phyloP scores from a whole-genome alignment of 1,139 yeast species.

The Scheffersomyces parashehatae region DNA sequence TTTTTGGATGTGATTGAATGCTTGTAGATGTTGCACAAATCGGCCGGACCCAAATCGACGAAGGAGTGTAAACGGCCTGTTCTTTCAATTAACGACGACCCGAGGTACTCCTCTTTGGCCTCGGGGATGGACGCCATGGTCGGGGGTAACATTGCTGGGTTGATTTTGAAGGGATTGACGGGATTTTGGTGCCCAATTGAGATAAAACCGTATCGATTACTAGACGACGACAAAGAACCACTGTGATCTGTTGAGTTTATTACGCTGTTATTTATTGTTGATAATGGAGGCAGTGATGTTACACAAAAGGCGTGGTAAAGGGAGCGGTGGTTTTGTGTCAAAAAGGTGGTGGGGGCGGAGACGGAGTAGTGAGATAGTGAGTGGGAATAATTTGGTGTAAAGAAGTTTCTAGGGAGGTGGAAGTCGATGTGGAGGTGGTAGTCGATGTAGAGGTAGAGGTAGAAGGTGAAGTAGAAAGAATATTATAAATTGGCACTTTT shows the following conservation, averaged over 20 bases:
- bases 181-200: not conserved
- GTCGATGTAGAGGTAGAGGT: too few relatives aligned
- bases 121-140: conserved; percentile 50
- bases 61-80: conserved; percentile 50
- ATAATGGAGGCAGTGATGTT: conserved; percentile 3
- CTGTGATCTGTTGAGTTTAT: not conserved
- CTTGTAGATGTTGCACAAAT: conserved; percentile 72
- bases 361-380: too few relatives aligned
- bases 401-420: too few relatives aligned
- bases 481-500: too few relatives aligned
- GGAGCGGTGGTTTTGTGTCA: not conserved
- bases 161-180: not conserved
- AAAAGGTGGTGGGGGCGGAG: too few relatives aligned
- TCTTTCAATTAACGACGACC: conserved; percentile 52
- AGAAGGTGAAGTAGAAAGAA: too few relatives aligned
- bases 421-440: too few relatives aligned
- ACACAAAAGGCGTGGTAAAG: not conserved
- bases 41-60: conserved; percentile 81
- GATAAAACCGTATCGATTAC: not conserved
- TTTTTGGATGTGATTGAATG: conserved; percentile 42
- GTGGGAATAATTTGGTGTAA: too few relatives aligned
- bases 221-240: conserved; percentile 1
- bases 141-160: conserved; percentile 38
- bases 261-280: conserved; percentile 1
- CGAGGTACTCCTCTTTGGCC: conserved; percentile 53